phyloP scores from a whole-genome alignment of 2,329 filamentous ascomycete genomes.

The Calcarisporium arbuscula region DNA sequence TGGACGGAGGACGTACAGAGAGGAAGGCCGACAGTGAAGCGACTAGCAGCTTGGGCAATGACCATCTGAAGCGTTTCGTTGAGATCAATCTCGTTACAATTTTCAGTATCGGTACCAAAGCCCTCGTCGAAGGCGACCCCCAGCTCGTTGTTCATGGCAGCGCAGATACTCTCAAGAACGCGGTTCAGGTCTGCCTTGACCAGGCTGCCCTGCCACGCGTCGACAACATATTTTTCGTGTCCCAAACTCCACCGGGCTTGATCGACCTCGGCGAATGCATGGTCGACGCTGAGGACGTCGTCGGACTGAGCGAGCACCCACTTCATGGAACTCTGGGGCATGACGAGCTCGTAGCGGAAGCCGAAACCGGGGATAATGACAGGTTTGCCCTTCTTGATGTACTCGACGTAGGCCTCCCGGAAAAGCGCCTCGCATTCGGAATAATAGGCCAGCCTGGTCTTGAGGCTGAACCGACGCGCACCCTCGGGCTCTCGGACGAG shows the following conservation, averaged over 20 bases:
- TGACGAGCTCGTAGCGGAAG: conserved; percentile 32
- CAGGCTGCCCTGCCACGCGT: conserved; percentile 28
- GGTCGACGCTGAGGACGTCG: conserved; percentile 21
- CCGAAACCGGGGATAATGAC: conserved; percentile 35
- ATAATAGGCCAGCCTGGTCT: too few species aligned
- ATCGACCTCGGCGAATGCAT: conserved; percentile 32
- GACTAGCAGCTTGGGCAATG: conserved; percentile 22
- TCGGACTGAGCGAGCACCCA: conserved; percentile 36
- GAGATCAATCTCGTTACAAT: conserved; percentile 28
- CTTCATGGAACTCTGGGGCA: conserved; percentile 32
- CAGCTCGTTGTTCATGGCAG: conserved; percentile 28
- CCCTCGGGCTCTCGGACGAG: too few species aligned
- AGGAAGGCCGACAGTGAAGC: conserved; percentile 25
- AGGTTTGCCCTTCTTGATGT: conserved; percentile 32
- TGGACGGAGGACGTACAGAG: conserved; percentile 19
- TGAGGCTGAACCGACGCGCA: too few species aligned
- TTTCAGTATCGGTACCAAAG: conserved; percentile 25
- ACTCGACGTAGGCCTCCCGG: conserved; percentile 27
- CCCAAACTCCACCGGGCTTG: conserved; percentile 32
- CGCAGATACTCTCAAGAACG: conserved; percentile 25
- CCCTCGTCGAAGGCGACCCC: conserved; percentile 24
- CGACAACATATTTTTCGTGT: conserved; percentile 22
- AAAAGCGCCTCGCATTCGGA: too few species aligned
- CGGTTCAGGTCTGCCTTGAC: conserved; percentile 30
- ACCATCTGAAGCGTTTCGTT: conserved; percentile 19